Evolutionary conservation across 164 flowering plant species (phyloP), one percentile per base, ranked within the genome.

Genomic region (Houttuynia cordata): DNA sequence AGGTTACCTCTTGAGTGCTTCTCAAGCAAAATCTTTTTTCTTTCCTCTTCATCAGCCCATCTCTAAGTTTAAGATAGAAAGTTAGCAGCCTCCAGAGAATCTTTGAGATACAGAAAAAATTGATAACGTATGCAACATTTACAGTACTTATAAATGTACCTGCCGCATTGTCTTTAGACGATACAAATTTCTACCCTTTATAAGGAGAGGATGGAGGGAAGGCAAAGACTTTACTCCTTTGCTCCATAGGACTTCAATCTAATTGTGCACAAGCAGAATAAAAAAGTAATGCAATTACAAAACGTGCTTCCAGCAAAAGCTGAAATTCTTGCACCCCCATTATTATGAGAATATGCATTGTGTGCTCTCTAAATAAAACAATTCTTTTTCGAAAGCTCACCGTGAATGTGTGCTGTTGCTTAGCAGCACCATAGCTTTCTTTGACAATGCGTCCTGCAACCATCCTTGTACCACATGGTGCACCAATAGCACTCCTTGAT

Each of bases 211-310:
- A 67, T 79, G 80, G 56, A 90, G 88, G 42, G 92, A 83, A 69
- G 88, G 87, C 30, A 83, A 73, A 60, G 81, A 79, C 59, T 79
- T 83, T 64, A 67, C 76, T 41, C 97, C 97, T 73, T 74, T 85
- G 75, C 97, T 87, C 97, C 97, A 90, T 3, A 90, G 71, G 39
- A 90, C 92, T 68, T 90, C 95, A 64, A 90, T 75, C 95, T 90
- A 62, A 51, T 51, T 42, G 34, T 39, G 52, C 3, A 58, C 45
- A 8, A 20, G 6, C 25, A 39, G 8, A 7, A 37, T 25, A 41
- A 21, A 13, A 59, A 22, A 3, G 17, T n/a, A 10, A 20, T 13
- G 8, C 62, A 58, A 8, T 20, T 51, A 8, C 8, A 59, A 42
- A n/a, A 17, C 6, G 37, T 30, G 37, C 37, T 30, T 30, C 37